Percentiles rank a stretch among this genome's conserved stretches.
phyloP scores from a whole-genome alignment of 768 basidiomycete genomes.

The Leccinum broughii region DNA sequence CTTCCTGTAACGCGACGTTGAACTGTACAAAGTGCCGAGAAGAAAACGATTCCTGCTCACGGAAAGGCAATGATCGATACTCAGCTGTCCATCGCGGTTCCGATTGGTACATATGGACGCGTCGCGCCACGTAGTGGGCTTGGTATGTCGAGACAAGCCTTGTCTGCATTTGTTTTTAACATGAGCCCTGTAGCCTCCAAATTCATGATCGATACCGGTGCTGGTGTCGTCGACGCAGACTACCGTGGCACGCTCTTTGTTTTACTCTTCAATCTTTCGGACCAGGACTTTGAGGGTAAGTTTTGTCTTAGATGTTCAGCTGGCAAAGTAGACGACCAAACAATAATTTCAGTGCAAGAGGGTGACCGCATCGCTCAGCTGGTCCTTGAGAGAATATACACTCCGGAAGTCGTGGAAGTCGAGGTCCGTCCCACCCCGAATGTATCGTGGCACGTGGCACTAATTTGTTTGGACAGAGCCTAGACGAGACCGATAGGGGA shows the following conservation, averaged over 20 bases:
- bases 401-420: constrained; percentile 84
- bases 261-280: constrained; percentile 88
- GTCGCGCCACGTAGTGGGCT: constrained; percentile 95
- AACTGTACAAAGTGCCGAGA: constrained; percentile 65
- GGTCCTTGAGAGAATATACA: constrained; percentile 87
- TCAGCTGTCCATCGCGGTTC: constrained; percentile 92
- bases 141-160: constrained; percentile 50
- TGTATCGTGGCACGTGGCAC: background rate
- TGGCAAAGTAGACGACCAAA: background rate
- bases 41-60: constrained; percentile 77
- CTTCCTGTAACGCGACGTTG: background rate
- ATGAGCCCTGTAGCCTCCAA: constrained; percentile 69
- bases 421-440: constrained; percentile 46
- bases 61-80: constrained; percentile 93
- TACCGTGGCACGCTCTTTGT: constrained; percentile 92
- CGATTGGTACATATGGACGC: constrained; percentile 91
- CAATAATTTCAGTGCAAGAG: constrained; percentile 62
- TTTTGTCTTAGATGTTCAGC: background rate
- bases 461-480: constrained; percentile 49
- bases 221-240: constrained; percentile 96
- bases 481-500: constrained; percentile 85
- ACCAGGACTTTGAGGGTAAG: constrained; percentile 84
- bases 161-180: background rate
- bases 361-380: constrained; percentile 97
- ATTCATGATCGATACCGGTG: constrained; percentile 97